These are phyloP conservation scores for Penicillium arizonense DNA, from an alignment of 495 filamentous ascomycete species.

Conservation along the genomic window DNA sequence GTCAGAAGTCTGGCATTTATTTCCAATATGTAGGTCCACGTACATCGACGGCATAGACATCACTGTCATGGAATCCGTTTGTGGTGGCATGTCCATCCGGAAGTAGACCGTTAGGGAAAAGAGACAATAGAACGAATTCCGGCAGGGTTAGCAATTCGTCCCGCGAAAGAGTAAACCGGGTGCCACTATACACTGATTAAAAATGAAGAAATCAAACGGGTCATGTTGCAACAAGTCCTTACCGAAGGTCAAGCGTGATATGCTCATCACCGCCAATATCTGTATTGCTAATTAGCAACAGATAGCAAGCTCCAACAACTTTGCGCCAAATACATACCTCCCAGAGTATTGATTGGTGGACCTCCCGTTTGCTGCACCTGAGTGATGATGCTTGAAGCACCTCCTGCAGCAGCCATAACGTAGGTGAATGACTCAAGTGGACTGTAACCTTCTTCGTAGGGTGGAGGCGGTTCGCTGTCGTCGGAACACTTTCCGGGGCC, in stretches of 20 bases:
- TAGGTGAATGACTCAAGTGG: slow-evolving; percentile 93
- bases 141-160: slow-evolving; percentile 94
- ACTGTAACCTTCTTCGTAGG: slow-evolving; percentile 91
- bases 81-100: slow-evolving; percentile 81
- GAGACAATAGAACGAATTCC: slow-evolving; percentile 96
- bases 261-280: slow-evolving; percentile 92
- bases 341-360: slow-evolving; percentile 81
- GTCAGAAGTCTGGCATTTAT: slow-evolving; percentile 59
- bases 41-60: slow-evolving; percentile 96
- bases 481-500: slow-evolving; percentile 67
- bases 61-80: slow-evolving; percentile 87
- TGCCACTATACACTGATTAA: slow-evolving; percentile 59
- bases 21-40: slow-evolving; percentile 40
- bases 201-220: too few species aligned
- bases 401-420: slow-evolving; percentile 96
- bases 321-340: slow-evolving; percentile 60
- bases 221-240: slow-evolving; percentile 22
- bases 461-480: slow-evolving; percentile 89
- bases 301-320: neutral
- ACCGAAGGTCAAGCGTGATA: slow-evolving; percentile 92
- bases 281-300: slow-evolving; percentile 26
- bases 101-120: slow-evolving; percentile 96
- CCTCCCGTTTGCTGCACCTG: slow-evolving; percentile 91
- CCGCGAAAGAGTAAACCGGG: slow-evolving; percentile 86
- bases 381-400: slow-evolving; percentile 96